Evolutionary conservation across 73 alveolate species (phyloP).

Genomic region (Paramecium caudatum): DNA sequence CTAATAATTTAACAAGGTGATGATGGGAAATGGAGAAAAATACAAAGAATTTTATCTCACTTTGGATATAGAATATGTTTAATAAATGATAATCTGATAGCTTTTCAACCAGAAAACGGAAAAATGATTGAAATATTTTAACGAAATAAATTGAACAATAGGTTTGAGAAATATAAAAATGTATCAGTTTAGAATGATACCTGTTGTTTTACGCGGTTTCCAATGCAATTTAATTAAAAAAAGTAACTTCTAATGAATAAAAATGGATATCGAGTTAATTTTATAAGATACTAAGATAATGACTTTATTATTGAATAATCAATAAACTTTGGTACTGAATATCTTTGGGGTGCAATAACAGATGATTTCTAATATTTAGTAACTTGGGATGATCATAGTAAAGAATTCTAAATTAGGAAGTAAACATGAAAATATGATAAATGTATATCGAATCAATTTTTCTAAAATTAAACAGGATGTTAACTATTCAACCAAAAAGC

Average conservation of each 20-base stretch:
- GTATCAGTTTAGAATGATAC: background rate
- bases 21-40: background rate
- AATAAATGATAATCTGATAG: background rate
- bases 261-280: background rate
- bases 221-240: background rate
- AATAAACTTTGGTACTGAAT: background rate
- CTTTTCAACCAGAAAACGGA: background rate
- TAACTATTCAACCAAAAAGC: too few relatives aligned
- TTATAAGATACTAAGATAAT: background rate
- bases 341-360: background rate
- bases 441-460: too few relatives aligned
- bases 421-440: too few relatives aligned
- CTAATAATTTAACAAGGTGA: background rate
- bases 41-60: background rate
- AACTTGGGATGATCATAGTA: too few relatives aligned
- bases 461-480: too few relatives aligned
- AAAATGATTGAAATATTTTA: background rate
- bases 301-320: background rate
- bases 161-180: background rate
- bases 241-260: background rate
- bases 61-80: conserved; percentile 27
- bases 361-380: too few relatives aligned
- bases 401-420: too few relatives aligned
- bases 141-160: background rate
- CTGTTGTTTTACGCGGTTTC: background rate